Base-by-base conservation (phyloP, 768 basidiomycete species). In the Xerocomus potaroensis region DNA sequence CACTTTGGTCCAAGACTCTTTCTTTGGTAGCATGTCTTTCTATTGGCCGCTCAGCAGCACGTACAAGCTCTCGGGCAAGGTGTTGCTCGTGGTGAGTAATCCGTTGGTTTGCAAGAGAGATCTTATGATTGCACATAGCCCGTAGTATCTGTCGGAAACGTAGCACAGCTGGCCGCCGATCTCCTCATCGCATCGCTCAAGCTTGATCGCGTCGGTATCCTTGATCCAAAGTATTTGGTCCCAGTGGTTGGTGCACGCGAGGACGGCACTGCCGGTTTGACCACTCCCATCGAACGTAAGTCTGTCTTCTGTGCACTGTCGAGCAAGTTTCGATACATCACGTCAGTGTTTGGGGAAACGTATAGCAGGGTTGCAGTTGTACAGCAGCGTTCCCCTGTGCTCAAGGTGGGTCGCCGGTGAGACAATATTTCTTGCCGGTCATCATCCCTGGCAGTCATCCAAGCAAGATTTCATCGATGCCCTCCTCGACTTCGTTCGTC, bases 221-320 rank as follows among this genome's bases (percentile, higher is more conserved):
- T 91, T 38, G 80, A 90, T 56, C 68, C 81, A 16, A 69, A 67
- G 29, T 77, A 77, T 50, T 72, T 86, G 26, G 74, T 87, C 7
- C 86, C 90, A 4, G 77, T 85, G n/a, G 76, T 80, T 8, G 87
- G 89, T 4, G 78, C 70, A n/a, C 73, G 81, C 47, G 88, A 91
- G 55, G 74, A 80, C 50, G 78, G 73, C 2, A 62, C 65, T 41
- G 64, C 69, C 18, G 82, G 87, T 21, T 69, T 91, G 33, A 86
- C 83, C 8, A 84, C 84, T 9, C 82, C 90, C 33, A 69, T 86
- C 37, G 90, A 92, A 75, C 64, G 88, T 89, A 60, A 59, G 84
- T 55, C 33, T 5, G 18, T 26, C n/a, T 26, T 10, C 41, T 23
- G 30, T 27, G 18, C 9, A 30, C 31, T 14, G 21, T 41, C 38